Evolutionary conservation across 78 protist genomes (phyloP).

Genomic region (Reticulomyxa filosa): DNA sequence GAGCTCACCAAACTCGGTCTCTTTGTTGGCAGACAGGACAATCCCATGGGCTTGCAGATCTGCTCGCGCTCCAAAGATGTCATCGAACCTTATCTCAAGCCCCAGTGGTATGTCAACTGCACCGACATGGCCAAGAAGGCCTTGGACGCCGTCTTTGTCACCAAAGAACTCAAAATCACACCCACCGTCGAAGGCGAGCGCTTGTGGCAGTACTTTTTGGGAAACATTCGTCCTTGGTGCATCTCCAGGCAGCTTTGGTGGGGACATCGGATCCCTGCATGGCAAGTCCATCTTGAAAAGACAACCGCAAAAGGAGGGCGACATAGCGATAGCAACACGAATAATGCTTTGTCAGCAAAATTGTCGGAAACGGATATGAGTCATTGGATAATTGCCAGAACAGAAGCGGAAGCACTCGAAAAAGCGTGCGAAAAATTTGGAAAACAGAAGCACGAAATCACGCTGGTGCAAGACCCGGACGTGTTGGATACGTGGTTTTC

Average conservation of each 20-base stretch:
- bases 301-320: background rate
- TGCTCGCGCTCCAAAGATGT: conserved; percentile 14
- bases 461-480: conserved; percentile 68
- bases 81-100: background rate
- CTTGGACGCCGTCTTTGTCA: background rate
- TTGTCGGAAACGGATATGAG: background rate
- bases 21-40: too few species aligned
- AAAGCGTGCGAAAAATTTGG: background rate
- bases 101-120: conserved; percentile 26
- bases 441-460: background rate
- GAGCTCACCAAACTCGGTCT: too few species aligned
- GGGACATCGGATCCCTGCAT: conserved; percentile 99
- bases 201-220: background rate
- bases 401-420: background rate
- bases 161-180: background rate
- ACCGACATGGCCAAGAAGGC: conserved; percentile 27
- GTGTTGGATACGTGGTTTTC: conserved; percentile 99
- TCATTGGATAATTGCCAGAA: background rate
- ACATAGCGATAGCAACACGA: background rate
- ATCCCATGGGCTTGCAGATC: background rate
- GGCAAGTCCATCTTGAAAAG: conserved; percentile 1
- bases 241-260: conserved; percentile 97
- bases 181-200: background rate
- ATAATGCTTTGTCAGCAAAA: background rate
- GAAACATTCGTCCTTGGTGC: conserved; percentile 32